Evolutionary conservation across 352 stramenopile genomes (phyloP), one percentile per base, ranked within the genome.

Genomic region (Blastocystis sp.): DNA sequence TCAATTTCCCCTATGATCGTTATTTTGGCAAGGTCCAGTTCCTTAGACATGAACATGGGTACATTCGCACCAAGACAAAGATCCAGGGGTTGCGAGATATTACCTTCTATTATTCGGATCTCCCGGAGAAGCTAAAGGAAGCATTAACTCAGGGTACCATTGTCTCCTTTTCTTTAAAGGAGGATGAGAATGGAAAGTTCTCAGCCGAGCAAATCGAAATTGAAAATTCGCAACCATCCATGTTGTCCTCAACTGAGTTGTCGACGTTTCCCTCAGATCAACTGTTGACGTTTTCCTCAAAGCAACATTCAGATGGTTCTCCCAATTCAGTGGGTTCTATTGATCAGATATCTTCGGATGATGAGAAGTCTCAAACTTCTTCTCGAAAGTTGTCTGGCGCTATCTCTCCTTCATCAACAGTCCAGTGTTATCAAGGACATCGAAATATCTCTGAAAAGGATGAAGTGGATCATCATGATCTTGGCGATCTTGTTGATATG

Each of bases 21-120:
- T 56, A 81, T 60, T n/a, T 42, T 60, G 70, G 70, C 17, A 81
- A 81, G 48, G 70, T 81, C 48, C 70, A 81, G n/a, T 81, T 81
- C 27, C 44, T 81, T 3, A 24, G 70, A 22, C 42, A 66, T 51
- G 70, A 81, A 44, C 70, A 81, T 62, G 70, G 70, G 19, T 81
- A 81, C 42, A 81, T 81, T 81, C 70, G 70, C 13, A 81, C 44
- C 3, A 81, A 81, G 70, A n/a, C 22, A 9, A 81, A 81, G 42
- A 81, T 81, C 42, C 58, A 81, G 30, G 70, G 70, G 15, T 17
- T 81, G 9, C 70, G 70, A 27, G 70, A 81, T 62, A 54, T 81
- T 42, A 81, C 70, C 15, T 81, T 81, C 70, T 81, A 81, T 56
- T 81, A 81, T 57, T 54, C 40, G 24, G 40, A 54, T 40, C 27